Conservation (phyloP, 2,329 filamentous ascomycete genomes). For the Trichoderma semiorbis region DNA sequence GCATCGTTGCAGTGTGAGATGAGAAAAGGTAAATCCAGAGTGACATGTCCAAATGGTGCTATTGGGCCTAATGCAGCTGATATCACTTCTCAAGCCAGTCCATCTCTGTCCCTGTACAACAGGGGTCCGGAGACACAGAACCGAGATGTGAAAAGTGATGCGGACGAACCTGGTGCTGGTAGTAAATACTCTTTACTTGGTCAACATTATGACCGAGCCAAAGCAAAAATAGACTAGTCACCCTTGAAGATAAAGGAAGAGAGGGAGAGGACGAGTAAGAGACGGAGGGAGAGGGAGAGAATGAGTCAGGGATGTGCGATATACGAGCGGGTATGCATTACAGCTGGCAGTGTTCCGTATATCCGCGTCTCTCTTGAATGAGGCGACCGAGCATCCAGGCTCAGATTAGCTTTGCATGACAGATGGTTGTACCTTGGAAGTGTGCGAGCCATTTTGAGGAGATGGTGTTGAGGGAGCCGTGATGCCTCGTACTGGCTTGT, state of each 20-base stretch:
- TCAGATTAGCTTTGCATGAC: not conserved
- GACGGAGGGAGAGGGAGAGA: not conserved
- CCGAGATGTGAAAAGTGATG: not conserved
- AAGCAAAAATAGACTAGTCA: not conserved
- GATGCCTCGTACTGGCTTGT: not conserved
- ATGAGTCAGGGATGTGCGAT: not conserved
- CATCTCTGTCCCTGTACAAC: not conserved
- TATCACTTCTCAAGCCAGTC: conserved; percentile 7
- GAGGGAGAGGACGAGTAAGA: not conserved
- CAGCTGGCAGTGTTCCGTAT: not conserved
- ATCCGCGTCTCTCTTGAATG: not conserved
- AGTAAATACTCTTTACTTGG: not conserved
- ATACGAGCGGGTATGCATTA: not conserved
- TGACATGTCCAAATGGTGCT: conserved; percentile 4
- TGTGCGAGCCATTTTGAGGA: not conserved
- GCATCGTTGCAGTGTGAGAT: not conserved
- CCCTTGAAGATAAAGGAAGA: not conserved
- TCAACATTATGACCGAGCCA: not conserved
- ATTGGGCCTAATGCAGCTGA: conserved; percentile 2
- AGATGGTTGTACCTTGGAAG: not conserved
- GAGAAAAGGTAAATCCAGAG: not conserved
- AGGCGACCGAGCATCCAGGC: not conserved
- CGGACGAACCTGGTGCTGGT: not conserved
- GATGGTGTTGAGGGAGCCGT: not conserved
- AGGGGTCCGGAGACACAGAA: conserved; percentile 3